These are phyloP conservation scores for Singerocomus rubriflavus DNA, from an alignment of 1,284 basidiomycete species.

Conservation along the genomic window DNA sequence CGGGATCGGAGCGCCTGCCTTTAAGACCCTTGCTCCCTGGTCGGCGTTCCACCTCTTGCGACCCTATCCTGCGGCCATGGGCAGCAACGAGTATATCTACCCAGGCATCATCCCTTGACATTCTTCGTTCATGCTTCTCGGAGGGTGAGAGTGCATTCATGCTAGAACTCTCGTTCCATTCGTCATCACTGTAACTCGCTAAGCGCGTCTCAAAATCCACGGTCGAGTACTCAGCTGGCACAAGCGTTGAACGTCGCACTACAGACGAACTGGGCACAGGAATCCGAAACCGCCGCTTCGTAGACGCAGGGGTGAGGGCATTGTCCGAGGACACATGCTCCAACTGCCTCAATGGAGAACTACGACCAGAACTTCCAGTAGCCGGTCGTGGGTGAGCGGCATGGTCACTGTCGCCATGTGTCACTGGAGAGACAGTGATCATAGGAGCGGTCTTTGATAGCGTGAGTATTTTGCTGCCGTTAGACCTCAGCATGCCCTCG, in stretches of 20 bases:
- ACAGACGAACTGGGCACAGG: slow-evolving; percentile 49
- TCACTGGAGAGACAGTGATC: slow-evolving; percentile 23
- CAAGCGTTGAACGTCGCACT: slow-evolving; percentile 45
- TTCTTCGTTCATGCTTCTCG: slow-evolving; percentile 50
- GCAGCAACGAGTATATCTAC: slow-evolving; percentile 81
- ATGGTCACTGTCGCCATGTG: slow-evolving; percentile 19
- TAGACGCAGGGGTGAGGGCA: slow-evolving; percentile 26
- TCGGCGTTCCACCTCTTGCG: slow-evolving; percentile 53
- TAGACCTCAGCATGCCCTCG: slow-evolving; percentile 65
- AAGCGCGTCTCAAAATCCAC: slow-evolving; percentile 74
- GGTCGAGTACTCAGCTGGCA: slow-evolving; percentile 67
- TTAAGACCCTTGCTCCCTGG: slow-evolving; percentile 31
- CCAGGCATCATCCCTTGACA: slow-evolving; percentile 71
- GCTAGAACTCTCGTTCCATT: slow-evolving; percentile 36
- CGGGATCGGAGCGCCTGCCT: slow-evolving; percentile 56
- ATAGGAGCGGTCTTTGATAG: slow-evolving; percentile 35
- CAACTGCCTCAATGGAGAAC: slow-evolving; percentile 20
- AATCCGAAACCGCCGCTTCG: slow-evolving; percentile 54
- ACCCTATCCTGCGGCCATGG: slow-evolving; percentile 53
- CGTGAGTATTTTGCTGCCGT: slow-evolving; percentile 60
- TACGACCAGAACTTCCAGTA: slow-evolving; percentile 22
- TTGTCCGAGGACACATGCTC: slow-evolving; percentile 30
- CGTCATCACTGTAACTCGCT: slow-evolving; percentile 64
- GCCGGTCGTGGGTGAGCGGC: slow-evolving; percentile 21
- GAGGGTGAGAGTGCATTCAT: slow-evolving; percentile 26